These are phyloP conservation scores for Cladophialophora immunda DNA, from an alignment of 2,329 filamentous ascomycete species.

Conservation along the genomic window DNA sequence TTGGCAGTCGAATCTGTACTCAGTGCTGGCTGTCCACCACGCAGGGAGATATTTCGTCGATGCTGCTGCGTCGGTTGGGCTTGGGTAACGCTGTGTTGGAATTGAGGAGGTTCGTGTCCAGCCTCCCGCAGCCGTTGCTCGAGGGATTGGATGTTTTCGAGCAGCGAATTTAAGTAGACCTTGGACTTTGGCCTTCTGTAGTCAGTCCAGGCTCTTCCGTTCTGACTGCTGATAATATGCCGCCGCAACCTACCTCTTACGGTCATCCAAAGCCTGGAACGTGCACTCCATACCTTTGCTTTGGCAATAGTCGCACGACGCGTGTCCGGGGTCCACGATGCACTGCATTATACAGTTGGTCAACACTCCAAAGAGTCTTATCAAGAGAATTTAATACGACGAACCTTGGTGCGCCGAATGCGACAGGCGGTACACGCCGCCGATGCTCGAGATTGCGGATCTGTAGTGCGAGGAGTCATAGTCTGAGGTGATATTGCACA, in stretches of 20 bases:
- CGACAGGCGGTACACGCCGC: conserved; percentile 3
- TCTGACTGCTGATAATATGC: background rate
- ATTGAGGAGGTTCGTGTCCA: conserved; percentile 6
- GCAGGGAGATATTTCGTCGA: background rate
- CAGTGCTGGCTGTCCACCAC: background rate
- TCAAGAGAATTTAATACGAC: background rate
- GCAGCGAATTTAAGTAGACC: conserved; percentile 3
- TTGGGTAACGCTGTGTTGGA: background rate
- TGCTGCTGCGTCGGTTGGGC: background rate
- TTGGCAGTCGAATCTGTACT: background rate
- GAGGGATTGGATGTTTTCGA: background rate
- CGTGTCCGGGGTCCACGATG: background rate
- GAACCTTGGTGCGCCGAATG: conserved; percentile 4
- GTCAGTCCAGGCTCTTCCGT: background rate
- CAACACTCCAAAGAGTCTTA: background rate
- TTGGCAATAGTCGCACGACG: background rate
- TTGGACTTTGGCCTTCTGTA: conserved; percentile 6
- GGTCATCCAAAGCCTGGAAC: background rate
- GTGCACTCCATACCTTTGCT: background rate
- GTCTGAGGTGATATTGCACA: background rate
- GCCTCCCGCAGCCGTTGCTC: conserved; percentile 1
- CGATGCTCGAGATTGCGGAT: conserved; percentile 6
- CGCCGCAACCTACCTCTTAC: background rate
- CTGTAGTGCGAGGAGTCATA: background rate
- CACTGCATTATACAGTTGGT: background rate